Base-by-base conservation (phyloP, 1,284 basidiomycete genomes). In the Heliocybe sulcata region DNA sequence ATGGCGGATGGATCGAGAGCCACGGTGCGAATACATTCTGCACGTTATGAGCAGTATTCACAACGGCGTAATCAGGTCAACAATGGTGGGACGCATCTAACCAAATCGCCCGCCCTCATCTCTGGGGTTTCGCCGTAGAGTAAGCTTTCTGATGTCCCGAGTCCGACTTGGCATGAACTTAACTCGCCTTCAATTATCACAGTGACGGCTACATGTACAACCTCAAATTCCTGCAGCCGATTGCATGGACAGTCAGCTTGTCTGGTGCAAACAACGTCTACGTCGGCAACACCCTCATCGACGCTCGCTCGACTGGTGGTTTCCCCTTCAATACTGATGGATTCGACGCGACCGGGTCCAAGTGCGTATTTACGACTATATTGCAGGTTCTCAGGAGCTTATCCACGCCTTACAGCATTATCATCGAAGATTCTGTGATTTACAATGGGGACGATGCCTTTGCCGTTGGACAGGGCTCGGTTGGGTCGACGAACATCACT, bases 251-350 rank as follows among this genome's bases (percentile, higher is more conserved):
- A 61, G 82, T 83, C 59, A 69, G 74, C 0, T 77, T 79, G 0
- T 77, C 75, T 52, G 77, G 77, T 26, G 73, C 77, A 0, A 67
- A 63, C 22, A 77, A 82, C 57, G 22, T 83, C 2, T 77, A 81
- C 54, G 71, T 69, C 1, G 80, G 71, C 65, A 77, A 82, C 60
- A 84, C 82, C 62, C 72, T 65, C 54, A 83, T 83, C 33, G 51
- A 77, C 3, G 81, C 81, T 0, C 63, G 74, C 2, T 82, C 81
- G 2, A 70, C 67, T 26, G 52, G 45, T 51, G 27, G 63, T 62
- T 12, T 83, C 70, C 81, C 81, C 2, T 83, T 82, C 68, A 83
- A 85, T 59, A 84, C 81, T 77, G 82, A 66, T 53, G 82, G 81
- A 0, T 84, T 83, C 63, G 79, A 75, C 38, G 80, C 80, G 2